A percentile compares a stretch with the other conserved stretches of the same genome.
phyloP scores from a whole-genome alignment of 129 eudicot genomes.

The Tagetes patula region DNA sequence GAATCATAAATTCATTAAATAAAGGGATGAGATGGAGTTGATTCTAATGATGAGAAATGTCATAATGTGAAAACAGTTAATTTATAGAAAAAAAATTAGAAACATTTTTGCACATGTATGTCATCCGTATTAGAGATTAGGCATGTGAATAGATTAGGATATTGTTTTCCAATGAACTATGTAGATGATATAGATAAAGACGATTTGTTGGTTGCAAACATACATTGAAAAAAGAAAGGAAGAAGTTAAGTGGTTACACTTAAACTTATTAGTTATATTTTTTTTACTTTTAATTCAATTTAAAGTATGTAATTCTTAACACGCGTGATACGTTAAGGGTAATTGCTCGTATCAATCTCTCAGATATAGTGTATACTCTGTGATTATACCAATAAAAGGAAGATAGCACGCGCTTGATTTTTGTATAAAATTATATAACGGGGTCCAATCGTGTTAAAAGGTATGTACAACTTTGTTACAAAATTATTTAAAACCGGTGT shows the following conservation, averaged over 20 bases:
- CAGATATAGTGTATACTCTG: too few relatives aligned
- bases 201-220: neutral
- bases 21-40: too few relatives aligned
- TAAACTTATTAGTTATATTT: neutral
- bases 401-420: too few relatives aligned
- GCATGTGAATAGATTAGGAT: neutral
- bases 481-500: slow-evolving; percentile 1
- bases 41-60: too few relatives aligned
- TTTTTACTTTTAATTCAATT: neutral
- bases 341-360: too few relatives aligned
- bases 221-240: neutral
- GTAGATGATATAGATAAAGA: neutral
- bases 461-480: neutral
- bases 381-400: too few relatives aligned
- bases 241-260: neutral
- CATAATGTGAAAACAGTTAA: too few relatives aligned
- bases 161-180: neutral
- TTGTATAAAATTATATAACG: too few relatives aligned
- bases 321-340: too few relatives aligned
- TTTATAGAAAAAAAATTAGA: too few relatives aligned
- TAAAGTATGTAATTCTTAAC: too few relatives aligned
- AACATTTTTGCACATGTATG: neutral
- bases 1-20: too few relatives aligned
- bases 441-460: neutral
- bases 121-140: neutral